These are phyloP conservation scores for Inga oerstediana DNA, from an alignment of 306 rosid genomes.

Conservation along the genomic window DNA sequence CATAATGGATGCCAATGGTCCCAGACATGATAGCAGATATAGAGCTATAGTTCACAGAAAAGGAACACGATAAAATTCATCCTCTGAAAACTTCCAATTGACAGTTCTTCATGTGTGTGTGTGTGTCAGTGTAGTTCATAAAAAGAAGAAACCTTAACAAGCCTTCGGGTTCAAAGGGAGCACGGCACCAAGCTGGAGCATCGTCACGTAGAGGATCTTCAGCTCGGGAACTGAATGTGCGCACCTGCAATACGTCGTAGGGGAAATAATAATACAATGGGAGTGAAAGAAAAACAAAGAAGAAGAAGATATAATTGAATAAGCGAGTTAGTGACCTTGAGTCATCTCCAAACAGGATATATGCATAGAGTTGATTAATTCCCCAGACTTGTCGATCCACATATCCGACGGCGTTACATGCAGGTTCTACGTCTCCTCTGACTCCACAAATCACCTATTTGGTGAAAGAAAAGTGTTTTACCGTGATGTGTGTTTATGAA, in stretches of 20 bases:
- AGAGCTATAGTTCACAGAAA: conserved; percentile 42
- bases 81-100: not conserved
- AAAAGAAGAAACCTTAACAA: conserved; percentile 52
- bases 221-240: conserved; percentile 55
- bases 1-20: conserved; percentile 73
- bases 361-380: conserved; percentile 59
- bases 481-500: not conserved
- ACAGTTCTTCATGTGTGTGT: not conserved
- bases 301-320: not conserved
- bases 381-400: conserved; percentile 85
- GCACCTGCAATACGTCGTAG: conserved; percentile 39
- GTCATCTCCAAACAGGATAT: conserved; percentile 68
- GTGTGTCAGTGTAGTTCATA: not conserved
- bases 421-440: conserved; percentile 76
- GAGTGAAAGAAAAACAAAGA: not conserved
- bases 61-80: not conserved
- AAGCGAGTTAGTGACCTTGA: conserved; percentile 43
- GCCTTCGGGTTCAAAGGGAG: conserved; percentile 81
- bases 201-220: conserved; percentile 47
- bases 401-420: conserved; percentile 75
- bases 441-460: conserved; percentile 65
- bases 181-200: conserved; percentile 69
- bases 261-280: not conserved
- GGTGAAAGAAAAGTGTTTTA: not conserved
- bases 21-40: conserved; percentile 70